Evolutionary conservation across 148 eudicot genomes (phyloP), one percentile per base, ranked within the genome.

Genomic region (Chenopodium formosanum): DNA sequence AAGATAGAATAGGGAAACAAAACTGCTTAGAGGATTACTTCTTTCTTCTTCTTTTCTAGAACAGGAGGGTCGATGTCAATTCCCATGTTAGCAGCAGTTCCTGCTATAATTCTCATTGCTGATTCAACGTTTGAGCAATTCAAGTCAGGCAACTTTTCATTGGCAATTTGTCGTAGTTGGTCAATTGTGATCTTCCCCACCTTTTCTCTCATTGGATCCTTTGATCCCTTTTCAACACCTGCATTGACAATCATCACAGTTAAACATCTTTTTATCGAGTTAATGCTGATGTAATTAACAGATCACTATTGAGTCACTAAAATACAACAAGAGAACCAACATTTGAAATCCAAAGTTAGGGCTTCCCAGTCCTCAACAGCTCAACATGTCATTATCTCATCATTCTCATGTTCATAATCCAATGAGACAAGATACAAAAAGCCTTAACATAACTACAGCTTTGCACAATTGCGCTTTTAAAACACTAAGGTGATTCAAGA

Each of bases 61-160:
- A 96, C 50, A 7, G 99, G 97, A 46, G 97, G 98, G 69, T 96
- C 98, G 25, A 96, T 73, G 67, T 96, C 99, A 20, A 96, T 91
- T 37, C 99, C 98, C 99, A 96, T 96, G 79, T 96, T 96, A 34
- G 97, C 95, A 27, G 98, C 98, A 29, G 98, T 96, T 63, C 99
- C 98, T 56, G 98, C 99, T 78, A 94, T 92, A 32, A 92, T 96
- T 83, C 98, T 90, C 99, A 96, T 96, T 40, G 99, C 99, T 0
- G 99, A 92, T 84, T 94, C 99, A 12, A 96, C 70, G 50, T 50
- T 89, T 17, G 95, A 68, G 87, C 98, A 94, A 82, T 96, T 96
- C 87, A 96, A 84, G 85, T 94, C 99, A 16, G 99, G 98, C 79
- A 96, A 84, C 86, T 96, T 96, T 81, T 94, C 99, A 13, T 78